Evolutionary conservation across 495 filamentous ascomycete genomes (phyloP).

Genomic region (Lasiosphaeriaceae sp.): DNA sequence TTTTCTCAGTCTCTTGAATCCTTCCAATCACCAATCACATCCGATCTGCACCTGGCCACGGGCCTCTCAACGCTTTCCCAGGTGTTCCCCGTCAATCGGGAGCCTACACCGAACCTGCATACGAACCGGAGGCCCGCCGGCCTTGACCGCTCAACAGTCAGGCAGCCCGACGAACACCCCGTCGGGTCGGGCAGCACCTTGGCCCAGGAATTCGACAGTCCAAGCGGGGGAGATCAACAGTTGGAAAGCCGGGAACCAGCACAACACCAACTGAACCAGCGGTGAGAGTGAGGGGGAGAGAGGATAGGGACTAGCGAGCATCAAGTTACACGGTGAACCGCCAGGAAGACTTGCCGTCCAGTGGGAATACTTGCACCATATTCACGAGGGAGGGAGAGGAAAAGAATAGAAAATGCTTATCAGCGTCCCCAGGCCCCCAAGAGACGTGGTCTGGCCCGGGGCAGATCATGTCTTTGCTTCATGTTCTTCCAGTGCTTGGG

Average conservation of each 20-base stretch:
- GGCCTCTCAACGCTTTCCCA: slow-evolving; percentile 4
- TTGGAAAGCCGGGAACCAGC: not conserved
- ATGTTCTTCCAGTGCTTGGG: not conserved
- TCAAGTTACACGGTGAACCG: too few species aligned
- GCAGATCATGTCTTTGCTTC: not conserved
- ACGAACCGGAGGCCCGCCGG: slow-evolving; percentile 11
- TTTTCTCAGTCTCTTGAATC: too few species aligned
- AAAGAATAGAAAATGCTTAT: slow-evolving; percentile 13
- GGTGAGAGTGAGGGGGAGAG: not conserved
- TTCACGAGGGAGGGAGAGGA: too few species aligned
- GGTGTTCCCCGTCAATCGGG: slow-evolving; percentile 14
- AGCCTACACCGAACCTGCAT: slow-evolving; percentile 22
- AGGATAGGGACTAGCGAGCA: not conserved
- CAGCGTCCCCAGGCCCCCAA: slow-evolving; percentile 11
- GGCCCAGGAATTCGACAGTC: not conserved
- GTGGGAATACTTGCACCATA: too few species aligned
- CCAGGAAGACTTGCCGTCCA: too few species aligned
- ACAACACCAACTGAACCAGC: not conserved
- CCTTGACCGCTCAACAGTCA: slow-evolving; percentile 16
- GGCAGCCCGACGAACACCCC: slow-evolving; percentile 11
- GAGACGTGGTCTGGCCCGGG: not conserved
- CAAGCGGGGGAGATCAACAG: too few species aligned
- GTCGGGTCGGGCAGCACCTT: slow-evolving; percentile 6
- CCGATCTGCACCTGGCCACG: not conserved
- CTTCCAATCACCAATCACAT: too few species aligned